These are phyloP conservation scores for Schizosaccharomyces cryophilus DNA, from an alignment of 805 yeast genomes.

Conservation along the genomic window DNA sequence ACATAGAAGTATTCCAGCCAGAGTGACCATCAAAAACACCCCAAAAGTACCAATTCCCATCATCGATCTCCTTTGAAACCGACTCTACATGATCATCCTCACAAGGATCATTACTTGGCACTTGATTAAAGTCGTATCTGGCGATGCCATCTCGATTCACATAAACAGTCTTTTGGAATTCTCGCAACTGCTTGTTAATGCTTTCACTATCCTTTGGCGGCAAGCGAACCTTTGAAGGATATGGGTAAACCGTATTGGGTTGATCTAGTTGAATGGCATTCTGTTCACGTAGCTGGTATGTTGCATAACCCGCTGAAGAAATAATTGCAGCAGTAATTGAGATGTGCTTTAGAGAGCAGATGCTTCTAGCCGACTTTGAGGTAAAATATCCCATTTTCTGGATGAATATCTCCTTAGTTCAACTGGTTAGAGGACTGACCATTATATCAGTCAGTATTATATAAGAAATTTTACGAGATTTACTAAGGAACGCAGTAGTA, in stretches of 20 bases:
- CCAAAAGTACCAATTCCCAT: conserved; percentile 76
- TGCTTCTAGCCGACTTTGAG: not conserved
- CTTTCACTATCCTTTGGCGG: not conserved
- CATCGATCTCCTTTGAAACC: conserved; percentile 20
- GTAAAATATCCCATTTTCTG: not conserved
- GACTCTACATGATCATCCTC: conserved; percentile 85
- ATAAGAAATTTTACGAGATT: too few species aligned
- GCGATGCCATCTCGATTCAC: conserved; percentile 41
- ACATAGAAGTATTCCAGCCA: conserved; percentile 83
- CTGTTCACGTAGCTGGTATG: not conserved
- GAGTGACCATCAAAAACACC: conserved; percentile 90
- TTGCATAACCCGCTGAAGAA: not conserved
- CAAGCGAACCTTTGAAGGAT: not conserved
- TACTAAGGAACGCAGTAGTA: too few species aligned
- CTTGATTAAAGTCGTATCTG: conserved; percentile 70
- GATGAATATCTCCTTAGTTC: too few species aligned
- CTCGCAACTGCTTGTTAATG: not conserved
- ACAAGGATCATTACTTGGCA: conserved; percentile 77
- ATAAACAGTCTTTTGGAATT: not conserved
- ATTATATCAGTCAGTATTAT: too few species aligned
- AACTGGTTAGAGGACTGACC: too few species aligned
- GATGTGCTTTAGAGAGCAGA: not conserved
- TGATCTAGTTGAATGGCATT: not conserved
- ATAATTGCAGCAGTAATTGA: not conserved
- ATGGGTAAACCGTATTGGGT: not conserved